Conservation (phyloP, 352 stramenopile genomes). For the Phytophthora meadii region DNA sequence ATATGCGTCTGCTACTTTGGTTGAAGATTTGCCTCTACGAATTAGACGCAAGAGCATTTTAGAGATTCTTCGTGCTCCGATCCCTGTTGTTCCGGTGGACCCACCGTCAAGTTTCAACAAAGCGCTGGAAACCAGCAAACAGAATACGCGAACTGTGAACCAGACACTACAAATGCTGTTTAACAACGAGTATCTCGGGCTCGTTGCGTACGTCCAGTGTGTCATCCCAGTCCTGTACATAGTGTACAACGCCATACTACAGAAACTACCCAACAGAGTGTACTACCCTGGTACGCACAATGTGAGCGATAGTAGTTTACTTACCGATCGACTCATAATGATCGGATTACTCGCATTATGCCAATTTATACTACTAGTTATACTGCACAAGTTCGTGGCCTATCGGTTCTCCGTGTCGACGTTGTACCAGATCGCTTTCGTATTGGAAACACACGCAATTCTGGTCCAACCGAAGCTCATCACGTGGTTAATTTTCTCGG, state of each 20-base stretch:
- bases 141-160: slow-evolving; percentile 32
- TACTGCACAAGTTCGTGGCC: background rate
- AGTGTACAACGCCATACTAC: slow-evolving; percentile 25
- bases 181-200: slow-evolving; percentile 40
- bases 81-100: too few species aligned
- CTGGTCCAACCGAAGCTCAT: too few species aligned
- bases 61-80: too few species aligned
- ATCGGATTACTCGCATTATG: background rate
- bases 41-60: background rate
- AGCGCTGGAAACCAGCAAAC: slow-evolving; percentile 5
- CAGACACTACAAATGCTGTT: slow-evolving; percentile 41
- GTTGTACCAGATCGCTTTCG: background rate
- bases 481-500: background rate
- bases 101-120: too few species aligned
- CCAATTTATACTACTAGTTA: background rate
- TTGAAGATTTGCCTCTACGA: too few species aligned
- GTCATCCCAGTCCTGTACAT: slow-evolving; percentile 39
- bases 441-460: background rate
- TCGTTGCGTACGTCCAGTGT: slow-evolving; percentile 35
- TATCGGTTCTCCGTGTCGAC: background rate
- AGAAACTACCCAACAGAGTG: slow-evolving; percentile 11
- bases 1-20: too few species aligned
- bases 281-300: slow-evolving; percentile 22
- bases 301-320: too few species aligned
- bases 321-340: background rate